phyloP scores from a whole-genome alignment of 1,139 yeast species.

The Magnusiomyces suaveolens region DNA sequence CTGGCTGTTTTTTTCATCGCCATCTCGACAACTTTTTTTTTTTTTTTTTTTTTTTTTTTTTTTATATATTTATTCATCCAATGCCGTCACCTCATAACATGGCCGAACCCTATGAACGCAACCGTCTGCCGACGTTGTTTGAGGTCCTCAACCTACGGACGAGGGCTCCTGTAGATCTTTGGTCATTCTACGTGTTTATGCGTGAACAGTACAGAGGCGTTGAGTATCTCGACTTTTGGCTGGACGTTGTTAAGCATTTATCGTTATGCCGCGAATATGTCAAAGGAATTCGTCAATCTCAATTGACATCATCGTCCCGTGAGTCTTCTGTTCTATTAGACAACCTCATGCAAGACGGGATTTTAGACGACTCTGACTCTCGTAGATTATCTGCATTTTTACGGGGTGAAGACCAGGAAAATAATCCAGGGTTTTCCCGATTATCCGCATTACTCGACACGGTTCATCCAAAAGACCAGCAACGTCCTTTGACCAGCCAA shows the following conservation, averaged over 20 bases:
- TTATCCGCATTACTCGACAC: constrained; percentile 28
- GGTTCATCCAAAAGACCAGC: constrained; percentile 15
- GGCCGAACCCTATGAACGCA: constrained; percentile 8
- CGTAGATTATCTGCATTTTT: constrained; percentile 45
- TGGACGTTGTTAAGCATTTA: constrained; percentile 81
- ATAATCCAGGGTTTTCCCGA: constrained; percentile 29
- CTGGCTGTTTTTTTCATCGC: neutral
- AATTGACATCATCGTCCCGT: constrained; percentile 30
- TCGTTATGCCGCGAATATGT: constrained; percentile 82
- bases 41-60: too few relatives aligned
- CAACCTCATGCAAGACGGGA: constrained; percentile 41
- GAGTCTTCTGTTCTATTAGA: constrained; percentile 47
- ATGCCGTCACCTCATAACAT: neutral
- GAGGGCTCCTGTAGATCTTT: constrained; percentile 75
- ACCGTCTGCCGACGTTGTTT: constrained; percentile 75
- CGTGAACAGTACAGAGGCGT: constrained; percentile 80
- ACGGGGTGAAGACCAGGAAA: constrained; percentile 44
- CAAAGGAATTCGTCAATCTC: constrained; percentile 54
- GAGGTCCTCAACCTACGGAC: constrained; percentile 83
- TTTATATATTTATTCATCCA: neutral
- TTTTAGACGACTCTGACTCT: constrained; percentile 43
- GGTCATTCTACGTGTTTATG: constrained; percentile 85
- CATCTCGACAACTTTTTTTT: neutral
- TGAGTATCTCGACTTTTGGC: constrained; percentile 78
- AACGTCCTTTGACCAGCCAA: neutral